These are phyloP conservation scores for Cyphellophora attinorum DNA, from an alignment of 2,329 filamentous ascomycete genomes.

Conservation along the genomic window DNA sequence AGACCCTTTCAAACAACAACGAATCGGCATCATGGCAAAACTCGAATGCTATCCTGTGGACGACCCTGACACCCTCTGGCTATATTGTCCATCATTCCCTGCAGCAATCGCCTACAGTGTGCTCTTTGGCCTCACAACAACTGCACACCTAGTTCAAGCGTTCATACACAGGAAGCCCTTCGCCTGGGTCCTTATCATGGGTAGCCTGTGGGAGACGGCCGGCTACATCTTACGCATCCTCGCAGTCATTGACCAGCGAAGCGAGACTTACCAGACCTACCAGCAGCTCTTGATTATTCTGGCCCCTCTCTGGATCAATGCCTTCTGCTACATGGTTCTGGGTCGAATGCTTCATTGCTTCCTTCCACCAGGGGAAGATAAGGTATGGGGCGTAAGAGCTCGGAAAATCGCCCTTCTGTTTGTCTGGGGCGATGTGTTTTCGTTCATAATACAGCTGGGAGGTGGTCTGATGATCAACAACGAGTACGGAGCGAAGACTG, in stretches of 20 bases:
- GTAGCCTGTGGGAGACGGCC: conserved; percentile 31
- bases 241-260: conserved; percentile 9
- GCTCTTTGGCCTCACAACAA: conserved; percentile 25
- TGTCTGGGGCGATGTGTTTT: conserved; percentile 32
- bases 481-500: conserved; percentile 15
- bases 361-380: conserved; percentile 21
- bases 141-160: conserved; percentile 27
- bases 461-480: conserved; percentile 29
- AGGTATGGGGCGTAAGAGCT: conserved; percentile 29
- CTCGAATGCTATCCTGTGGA: conserved; percentile 6
- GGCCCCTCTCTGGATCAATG: conserved; percentile 38
- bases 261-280: conserved; percentile 16
- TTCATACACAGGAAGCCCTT: conserved; percentile 28
- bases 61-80: conserved; percentile 16
- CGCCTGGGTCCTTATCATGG: conserved; percentile 37
- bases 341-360: conserved; percentile 38
- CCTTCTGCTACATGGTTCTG: conserved; percentile 38
- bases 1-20: too few relatives aligned
- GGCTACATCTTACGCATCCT: conserved; percentile 27
- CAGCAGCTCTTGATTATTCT: conserved; percentile 36
- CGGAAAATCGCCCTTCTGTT: conserved; percentile 29
- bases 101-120: conserved; percentile 27
- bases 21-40: neutral
- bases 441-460: conserved; percentile 35
- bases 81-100: conserved; percentile 28